Conservation (phyloP, 2,329 filamentous ascomycete genomes). For the Triangularia setosa region DNA sequence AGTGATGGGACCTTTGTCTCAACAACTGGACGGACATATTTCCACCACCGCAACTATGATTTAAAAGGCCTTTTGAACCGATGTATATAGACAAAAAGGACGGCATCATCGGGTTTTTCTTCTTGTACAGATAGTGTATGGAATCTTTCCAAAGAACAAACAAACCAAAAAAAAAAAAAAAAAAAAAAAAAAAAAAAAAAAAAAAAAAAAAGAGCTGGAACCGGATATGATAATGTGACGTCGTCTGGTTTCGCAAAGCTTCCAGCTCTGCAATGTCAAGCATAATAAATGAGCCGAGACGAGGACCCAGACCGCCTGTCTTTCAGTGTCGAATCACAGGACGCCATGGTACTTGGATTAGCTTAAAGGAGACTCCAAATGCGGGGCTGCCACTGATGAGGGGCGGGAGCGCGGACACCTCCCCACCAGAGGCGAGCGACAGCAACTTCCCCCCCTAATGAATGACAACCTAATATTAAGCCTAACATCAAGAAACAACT, state of each 20-base stretch:
- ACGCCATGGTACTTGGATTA: constrained; percentile 10
- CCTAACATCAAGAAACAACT: constrained; percentile 13
- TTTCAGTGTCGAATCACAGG: constrained; percentile 22
- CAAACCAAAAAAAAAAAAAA: not conserved
- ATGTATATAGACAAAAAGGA: not conserved
- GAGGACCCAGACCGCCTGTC: constrained; percentile 23
- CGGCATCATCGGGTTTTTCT: not conserved
- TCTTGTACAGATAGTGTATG: constrained; percentile 24
- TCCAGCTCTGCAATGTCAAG: constrained; percentile 7
- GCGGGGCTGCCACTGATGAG: constrained; percentile 24
- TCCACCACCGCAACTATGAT: not conserved
- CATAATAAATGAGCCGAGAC: constrained; percentile 25
- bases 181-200: constrained; percentile 2
- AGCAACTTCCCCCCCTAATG: constrained; percentile 4
- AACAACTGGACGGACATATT: not conserved
- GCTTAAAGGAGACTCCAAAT: constrained; percentile 21
- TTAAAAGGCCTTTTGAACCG: not conserved
- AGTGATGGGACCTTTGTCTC: constrained; percentile 1
- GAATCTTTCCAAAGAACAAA: too few species aligned
- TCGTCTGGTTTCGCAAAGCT: not conserved
- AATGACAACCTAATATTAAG: constrained; percentile 18
- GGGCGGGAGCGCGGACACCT: too few species aligned
- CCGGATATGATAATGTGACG: not conserved
- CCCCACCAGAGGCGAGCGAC: constrained; percentile 5
- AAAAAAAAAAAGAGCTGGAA: not conserved